phyloP scores from a whole-genome alignment of 2,329 filamentous ascomycete species.

The Calonectria pseudoreteaudii region DNA sequence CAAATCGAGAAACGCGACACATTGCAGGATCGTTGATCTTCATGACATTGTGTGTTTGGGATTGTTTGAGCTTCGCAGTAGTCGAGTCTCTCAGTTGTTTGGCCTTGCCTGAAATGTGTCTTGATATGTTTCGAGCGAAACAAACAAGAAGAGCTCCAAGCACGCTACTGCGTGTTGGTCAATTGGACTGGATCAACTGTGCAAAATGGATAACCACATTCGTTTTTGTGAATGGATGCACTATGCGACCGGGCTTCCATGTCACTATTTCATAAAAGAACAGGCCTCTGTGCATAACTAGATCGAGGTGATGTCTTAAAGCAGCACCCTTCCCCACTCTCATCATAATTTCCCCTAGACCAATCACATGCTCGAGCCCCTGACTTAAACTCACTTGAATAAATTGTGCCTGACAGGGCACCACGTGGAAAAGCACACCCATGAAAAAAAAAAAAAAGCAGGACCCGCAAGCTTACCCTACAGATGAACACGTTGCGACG shows the following conservation, averaged over 20 bases:
- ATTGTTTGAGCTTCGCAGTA: neutral
- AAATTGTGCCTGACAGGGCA: conserved; percentile 34
- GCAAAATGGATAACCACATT: neutral
- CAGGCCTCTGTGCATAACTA: neutral
- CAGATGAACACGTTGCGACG: conserved; percentile 1
- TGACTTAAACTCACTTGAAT: conserved; percentile 27
- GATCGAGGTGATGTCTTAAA: neutral
- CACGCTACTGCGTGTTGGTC: neutral
- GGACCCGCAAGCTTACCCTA: conserved; percentile 15
- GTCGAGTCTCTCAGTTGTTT: neutral
- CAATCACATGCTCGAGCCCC: conserved; percentile 30
- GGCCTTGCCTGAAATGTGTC: conserved; percentile 1
- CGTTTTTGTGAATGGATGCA: neutral
- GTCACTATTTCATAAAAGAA: neutral
- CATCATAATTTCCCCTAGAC: neutral
- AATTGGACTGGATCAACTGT: neutral
- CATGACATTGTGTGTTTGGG: neutral
- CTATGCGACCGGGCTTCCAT: neutral
- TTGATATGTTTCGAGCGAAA: neutral
- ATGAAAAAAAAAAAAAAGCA: neutral
- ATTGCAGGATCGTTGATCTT: neutral
- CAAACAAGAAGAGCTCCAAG: conserved; percentile 6
- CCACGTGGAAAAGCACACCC: conserved; percentile 33
- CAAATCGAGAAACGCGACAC: neutral
- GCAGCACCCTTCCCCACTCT: conserved; percentile 12